Percentiles rank a stretch among this genome's conserved stretches.
phyloP scores from a whole-genome alignment of 1,284 basidiomycete species.

The Sanguinoderma infundibulare region DNA sequence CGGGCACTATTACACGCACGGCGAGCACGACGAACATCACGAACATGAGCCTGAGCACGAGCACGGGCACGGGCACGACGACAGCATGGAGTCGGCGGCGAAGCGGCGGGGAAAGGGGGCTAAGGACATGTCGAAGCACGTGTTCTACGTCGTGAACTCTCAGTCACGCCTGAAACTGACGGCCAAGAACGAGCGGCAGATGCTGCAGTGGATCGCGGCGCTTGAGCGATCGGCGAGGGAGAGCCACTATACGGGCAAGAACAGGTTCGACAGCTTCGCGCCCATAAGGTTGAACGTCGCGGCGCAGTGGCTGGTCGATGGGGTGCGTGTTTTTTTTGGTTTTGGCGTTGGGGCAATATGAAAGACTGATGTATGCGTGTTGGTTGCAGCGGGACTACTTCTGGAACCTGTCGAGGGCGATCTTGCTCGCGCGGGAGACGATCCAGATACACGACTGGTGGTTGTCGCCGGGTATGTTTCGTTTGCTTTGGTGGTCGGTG shows the following conservation, averaged over 20 bases:
- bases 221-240: conserved; percentile 83
- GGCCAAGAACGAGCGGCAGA: conserved; percentile 94
- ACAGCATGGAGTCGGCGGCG: conserved; percentile 42
- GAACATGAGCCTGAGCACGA: conserved; percentile 20
- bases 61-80: conserved; percentile 29
- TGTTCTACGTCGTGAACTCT: conserved; percentile 92
- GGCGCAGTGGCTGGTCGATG: conserved; percentile 99
- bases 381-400: conserved; percentile 85
- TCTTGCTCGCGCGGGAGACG: conserved; percentile 87
- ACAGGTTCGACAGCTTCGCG: conserved; percentile 94
- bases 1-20: conserved; percentile 10
- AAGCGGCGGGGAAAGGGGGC: conserved; percentile 41
- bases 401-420: conserved; percentile 96
- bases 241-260: conserved; percentile 81
- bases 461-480: conserved; percentile 75
- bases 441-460: conserved; percentile 98
- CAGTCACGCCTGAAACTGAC: conserved; percentile 89
- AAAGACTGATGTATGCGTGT: conserved; percentile 3
- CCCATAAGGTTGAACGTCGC: conserved; percentile 93
- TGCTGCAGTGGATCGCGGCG: conserved; percentile 96
- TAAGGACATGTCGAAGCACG: conserved; percentile 84
- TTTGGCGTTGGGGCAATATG: neutral
- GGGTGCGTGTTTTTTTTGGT: conserved; percentile 53
- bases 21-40: conserved; percentile 21
- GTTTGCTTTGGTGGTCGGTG: neutral